phyloP scores from a whole-genome alignment of 306 rosid genomes.

The Dalbergia oliveri region DNA sequence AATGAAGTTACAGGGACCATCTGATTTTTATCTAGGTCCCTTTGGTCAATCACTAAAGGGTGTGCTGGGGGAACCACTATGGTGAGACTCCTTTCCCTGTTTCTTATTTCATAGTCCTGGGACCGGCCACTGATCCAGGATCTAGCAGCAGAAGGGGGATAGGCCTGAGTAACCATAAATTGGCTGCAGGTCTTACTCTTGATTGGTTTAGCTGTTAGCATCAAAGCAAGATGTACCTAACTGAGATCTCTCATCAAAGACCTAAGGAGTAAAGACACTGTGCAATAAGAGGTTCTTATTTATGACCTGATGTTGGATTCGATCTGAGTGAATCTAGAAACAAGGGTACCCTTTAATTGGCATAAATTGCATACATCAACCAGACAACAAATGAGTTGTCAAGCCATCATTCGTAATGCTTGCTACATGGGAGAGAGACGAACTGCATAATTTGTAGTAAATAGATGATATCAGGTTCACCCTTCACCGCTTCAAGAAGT shows the following conservation, averaged over 20 bases:
- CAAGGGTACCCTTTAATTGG: slow-evolving; percentile 1
- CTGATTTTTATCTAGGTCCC: slow-evolving; percentile 25
- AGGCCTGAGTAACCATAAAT: background rate
- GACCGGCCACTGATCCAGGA: no score
- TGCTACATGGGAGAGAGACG: background rate
- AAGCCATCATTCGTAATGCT: slow-evolving; percentile 8
- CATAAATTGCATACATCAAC: slow-evolving; percentile 11
- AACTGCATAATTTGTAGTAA: no score
- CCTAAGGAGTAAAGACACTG: background rate
- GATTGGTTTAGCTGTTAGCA: background rate
- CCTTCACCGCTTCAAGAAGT: no score
- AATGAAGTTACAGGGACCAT: background rate
- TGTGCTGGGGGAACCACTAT: background rate
- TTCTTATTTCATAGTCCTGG: background rate
- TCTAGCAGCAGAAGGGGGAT: no score
- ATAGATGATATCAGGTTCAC: no score
- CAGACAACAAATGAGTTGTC: slow-evolving; percentile 20
- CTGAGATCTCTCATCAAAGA: background rate
- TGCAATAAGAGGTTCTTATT: background rate
- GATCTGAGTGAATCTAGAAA: slow-evolving; percentile 12
- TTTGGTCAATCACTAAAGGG: background rate
- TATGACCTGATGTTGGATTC: slow-evolving; percentile 4
- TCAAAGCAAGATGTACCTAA: background rate
- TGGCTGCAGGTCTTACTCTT: background rate
- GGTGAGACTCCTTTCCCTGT: background rate